Conservation (phyloP, 2,329 filamentous ascomycete species). For the Lecanicillium sp. region DNA sequence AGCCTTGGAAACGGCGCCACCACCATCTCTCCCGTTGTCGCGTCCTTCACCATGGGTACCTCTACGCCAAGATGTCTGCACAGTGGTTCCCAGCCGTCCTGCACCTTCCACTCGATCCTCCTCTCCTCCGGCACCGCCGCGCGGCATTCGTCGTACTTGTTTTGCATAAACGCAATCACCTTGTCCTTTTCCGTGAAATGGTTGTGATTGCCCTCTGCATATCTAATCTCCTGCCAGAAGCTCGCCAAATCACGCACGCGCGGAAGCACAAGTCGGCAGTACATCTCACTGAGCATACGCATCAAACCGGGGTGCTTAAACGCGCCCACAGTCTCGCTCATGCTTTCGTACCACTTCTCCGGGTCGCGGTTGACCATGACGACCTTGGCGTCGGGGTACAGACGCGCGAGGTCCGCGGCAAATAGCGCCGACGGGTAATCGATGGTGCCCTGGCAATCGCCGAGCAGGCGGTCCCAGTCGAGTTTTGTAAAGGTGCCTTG, state of each 20-base stretch:
- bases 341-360: constrained; percentile 11
- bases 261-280: constrained; percentile 11
- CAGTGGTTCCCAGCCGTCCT: constrained; percentile 32
- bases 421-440: constrained; percentile 12
- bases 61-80: constrained; percentile 29
- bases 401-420: constrained; percentile 11
- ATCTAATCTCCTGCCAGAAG: constrained; percentile 3
- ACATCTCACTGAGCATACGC: constrained; percentile 17
- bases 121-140: constrained; percentile 23
- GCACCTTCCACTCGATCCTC: constrained; percentile 29
- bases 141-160: constrained; percentile 27
- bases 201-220: constrained; percentile 14
- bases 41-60: constrained; percentile 24
- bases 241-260: constrained; percentile 3
- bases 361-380: constrained; percentile 12
- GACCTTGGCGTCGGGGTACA: constrained; percentile 13
- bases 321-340: constrained; percentile 13
- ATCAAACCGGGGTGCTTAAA: constrained; percentile 1
- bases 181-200: constrained; percentile 25
- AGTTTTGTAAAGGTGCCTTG: not conserved
- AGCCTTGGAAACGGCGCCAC: constrained; percentile 14
- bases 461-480: constrained; percentile 13
- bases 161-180: constrained; percentile 27
- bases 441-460: constrained; percentile 10
- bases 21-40: constrained; percentile 13